Evolutionary conservation across 805 yeast genomes (phyloP).

Genomic region (Suhomyces tanzawaensis): DNA sequence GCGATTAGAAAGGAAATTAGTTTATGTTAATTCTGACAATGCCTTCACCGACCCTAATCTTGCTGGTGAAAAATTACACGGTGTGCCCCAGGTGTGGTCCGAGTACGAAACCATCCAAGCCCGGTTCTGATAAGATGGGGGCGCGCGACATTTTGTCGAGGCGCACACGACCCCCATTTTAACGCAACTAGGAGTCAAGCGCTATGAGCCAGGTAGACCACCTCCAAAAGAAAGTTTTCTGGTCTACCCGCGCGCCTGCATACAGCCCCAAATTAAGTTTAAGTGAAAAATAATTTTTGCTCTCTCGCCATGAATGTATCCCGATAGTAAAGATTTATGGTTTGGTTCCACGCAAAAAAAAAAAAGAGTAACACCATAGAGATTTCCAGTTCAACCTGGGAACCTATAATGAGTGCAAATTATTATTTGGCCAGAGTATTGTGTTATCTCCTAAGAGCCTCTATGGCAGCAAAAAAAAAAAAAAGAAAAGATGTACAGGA

Average conservation of each 20-base stretch:
- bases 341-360: background rate
- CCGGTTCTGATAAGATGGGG: too few species aligned
- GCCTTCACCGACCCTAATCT: too few species aligned
- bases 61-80: too few species aligned
- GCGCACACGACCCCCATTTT: too few species aligned
- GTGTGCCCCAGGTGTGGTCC: too few species aligned
- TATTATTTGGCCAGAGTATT: conserved; percentile 2
- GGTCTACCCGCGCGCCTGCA: background rate
- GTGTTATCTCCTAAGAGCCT: background rate
- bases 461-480: background rate
- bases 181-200: too few species aligned
- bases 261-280: background rate
- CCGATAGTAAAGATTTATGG: conserved; percentile 1
- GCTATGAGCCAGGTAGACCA: too few species aligned
- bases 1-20: too few species aligned
- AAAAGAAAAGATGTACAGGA: conserved; percentile 2
- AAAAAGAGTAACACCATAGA: background rate
- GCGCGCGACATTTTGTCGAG: too few species aligned
- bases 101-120: too few species aligned
- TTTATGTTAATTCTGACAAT: too few species aligned
- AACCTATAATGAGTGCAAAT: conserved; percentile 1
- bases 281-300: background rate
- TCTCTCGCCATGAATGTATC: background rate
- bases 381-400: conserved; percentile 1
- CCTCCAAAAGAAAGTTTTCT: too few species aligned